Evolutionary conservation across 2,329 filamentous ascomycete genomes (phyloP), one percentile per base, ranked within the genome.

Genomic region (Magnaporthiopsis incrustans): DNA sequence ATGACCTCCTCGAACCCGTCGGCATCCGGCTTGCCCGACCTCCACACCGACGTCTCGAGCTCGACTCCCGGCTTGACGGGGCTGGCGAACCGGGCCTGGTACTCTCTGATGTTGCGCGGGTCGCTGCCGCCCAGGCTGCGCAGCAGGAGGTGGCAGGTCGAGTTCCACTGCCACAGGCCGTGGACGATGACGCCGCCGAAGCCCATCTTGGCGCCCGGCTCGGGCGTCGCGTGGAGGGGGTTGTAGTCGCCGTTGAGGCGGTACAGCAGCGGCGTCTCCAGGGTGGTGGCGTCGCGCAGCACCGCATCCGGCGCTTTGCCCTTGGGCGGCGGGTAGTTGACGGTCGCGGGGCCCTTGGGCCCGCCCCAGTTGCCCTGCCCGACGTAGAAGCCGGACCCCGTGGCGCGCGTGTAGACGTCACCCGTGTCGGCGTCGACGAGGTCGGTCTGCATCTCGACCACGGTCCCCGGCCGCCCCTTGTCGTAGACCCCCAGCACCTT

Each of bases 231-330:
- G 74, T 97, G 92, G 50, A 97, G 86, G 33, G 92, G 93, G 79
- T 97, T 97, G 78, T 97, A 97, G 79, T 97, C 93, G 68, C 92
- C 92, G 71, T 96, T 97, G 62, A 97, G 83, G 67, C 91, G 85
- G 77, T 95, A 95, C 64, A 95, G 79, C 67, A 90, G 84, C 11
- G 91, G 86, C 5, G 90, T 90, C 78, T 93, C 86, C 63, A 79
- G 73, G 32, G 80, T 89, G 5, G 89, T 92, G 76, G 92, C 88
- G 70, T 89, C 84, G 70, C 85, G 83, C 69, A 90, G 84, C 7
- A 86, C 83, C 58, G 81, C 84, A 76, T 96, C 91, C 22, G 92
- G 89, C 62, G 80, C 78, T 77, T 86, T 86, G 67, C 82, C 88
- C 73, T 88, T 79, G 10, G 73, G 92, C 7, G 91, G 89, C 8